A percentile compares a stretch with the other conserved stretches of the same genome.
Conservation (phyloP, 1,284 basidiomycete genomes). For the Apiotrichum brassicae region DNA sequence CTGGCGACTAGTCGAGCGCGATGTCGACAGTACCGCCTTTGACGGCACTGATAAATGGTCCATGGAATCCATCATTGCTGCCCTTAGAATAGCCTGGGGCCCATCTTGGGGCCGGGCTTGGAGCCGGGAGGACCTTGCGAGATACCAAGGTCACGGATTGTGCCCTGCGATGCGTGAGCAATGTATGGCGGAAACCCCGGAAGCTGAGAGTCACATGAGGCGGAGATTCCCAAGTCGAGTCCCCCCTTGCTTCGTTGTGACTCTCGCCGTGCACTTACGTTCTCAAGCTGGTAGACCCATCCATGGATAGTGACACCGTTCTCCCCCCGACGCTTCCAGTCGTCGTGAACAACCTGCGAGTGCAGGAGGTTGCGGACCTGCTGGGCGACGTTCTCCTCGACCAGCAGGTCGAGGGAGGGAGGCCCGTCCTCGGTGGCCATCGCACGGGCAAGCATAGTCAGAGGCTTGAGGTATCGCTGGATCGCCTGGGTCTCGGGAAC, state of each 20-base stretch:
- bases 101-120: constrained; percentile 12
- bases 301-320: constrained; percentile 41
- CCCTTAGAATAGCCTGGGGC: constrained; percentile 10
- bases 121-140: constrained; percentile 39
- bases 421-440: constrained; percentile 33
- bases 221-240: no score
- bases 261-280: constrained; percentile 23
- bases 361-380: constrained; percentile 39
- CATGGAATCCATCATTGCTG: no score
- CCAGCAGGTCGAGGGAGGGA: constrained; percentile 37
- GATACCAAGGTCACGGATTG: constrained; percentile 39
- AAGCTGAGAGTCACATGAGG: no score
- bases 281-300: constrained; percentile 46
- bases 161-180: constrained; percentile 23
- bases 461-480: constrained; percentile 38
- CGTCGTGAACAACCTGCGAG: constrained; percentile 33
- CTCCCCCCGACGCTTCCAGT: constrained; percentile 38
- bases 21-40: no score
- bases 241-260: no score
- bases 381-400: constrained; percentile 39
- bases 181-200: no score
- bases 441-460: constrained; percentile 33
- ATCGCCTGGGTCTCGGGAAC: constrained; percentile 32
- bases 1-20: no score
- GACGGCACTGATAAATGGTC: no score